phyloP scores from a whole-genome alignment of 495 filamentous ascomycete genomes.

The Penicillium lividum region DNA sequence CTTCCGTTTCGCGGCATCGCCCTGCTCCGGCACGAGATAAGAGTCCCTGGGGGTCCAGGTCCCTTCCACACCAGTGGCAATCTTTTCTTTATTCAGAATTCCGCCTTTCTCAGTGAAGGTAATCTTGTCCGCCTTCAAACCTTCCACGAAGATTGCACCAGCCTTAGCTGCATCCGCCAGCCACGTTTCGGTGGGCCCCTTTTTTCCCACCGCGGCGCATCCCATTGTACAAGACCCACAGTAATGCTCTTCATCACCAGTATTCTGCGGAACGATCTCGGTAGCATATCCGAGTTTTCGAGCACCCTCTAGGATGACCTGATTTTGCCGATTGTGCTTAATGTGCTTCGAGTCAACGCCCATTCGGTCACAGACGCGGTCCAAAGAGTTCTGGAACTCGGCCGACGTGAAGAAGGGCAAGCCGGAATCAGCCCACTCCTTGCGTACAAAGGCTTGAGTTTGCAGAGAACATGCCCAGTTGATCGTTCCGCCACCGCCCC shows the following conservation, averaged over 20 bases:
- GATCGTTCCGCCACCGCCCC: conserved; percentile 84
- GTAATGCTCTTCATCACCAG: conserved; percentile 64
- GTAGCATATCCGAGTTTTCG: conserved; percentile 72
- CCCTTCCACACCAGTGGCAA: conserved; percentile 67
- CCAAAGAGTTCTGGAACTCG: conserved; percentile 74
- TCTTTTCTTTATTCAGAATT: conserved; percentile 38
- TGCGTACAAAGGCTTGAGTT: conserved; percentile 74
- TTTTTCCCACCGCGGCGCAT: conserved; percentile 71
- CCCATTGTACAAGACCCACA: conserved; percentile 81
- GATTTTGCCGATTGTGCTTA: conserved; percentile 69
- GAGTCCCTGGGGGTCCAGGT: conserved; percentile 71
- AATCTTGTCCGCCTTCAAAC: conserved; percentile 66
- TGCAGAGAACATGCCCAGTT: conserved; percentile 86
- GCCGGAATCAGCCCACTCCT: conserved; percentile 75
- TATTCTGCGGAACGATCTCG: conserved; percentile 77
- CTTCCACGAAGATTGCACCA: conserved; percentile 79
- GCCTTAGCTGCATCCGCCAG: conserved; percentile 73
- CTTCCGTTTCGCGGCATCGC: conserved; percentile 49
- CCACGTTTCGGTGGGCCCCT: conserved; percentile 75
- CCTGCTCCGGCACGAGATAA: conserved; percentile 54
- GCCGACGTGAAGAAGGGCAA: conserved; percentile 74
- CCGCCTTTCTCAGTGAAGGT: conserved; percentile 59
- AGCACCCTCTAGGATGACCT: conserved; percentile 70
- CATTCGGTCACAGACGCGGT: conserved; percentile 73
- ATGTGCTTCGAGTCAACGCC: conserved; percentile 69